Evolutionary conservation across 495 filamentous ascomycete genomes (phyloP).

Genomic region (Xylaria bambusicola): DNA sequence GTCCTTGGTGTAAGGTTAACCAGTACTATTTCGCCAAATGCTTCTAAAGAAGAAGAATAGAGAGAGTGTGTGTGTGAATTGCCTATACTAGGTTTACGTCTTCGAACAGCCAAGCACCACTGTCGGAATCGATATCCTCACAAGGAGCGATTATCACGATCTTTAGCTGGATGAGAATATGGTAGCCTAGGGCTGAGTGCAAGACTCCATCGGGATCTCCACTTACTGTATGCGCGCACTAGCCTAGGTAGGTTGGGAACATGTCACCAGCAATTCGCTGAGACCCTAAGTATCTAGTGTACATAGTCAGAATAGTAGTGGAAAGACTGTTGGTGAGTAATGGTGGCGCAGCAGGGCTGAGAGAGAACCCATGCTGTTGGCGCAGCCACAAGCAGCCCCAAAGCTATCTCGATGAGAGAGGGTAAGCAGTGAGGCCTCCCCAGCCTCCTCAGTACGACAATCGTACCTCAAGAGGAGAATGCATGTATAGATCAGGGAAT

Average conservation of each 20-base stretch:
- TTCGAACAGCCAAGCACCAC: not conserved
- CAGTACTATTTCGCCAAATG: not conserved
- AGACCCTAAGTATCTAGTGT: no score
- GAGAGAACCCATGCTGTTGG: no score
- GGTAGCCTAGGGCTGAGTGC: slow-evolving; percentile 11
- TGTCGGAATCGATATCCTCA: not conserved
- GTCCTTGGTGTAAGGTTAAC: not conserved
- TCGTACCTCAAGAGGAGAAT: no score
- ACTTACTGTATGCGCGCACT: no score
- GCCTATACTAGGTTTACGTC: not conserved
- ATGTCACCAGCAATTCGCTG: no score
- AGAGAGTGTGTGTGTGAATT: no score
- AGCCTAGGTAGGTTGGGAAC: no score
- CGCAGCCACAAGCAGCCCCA: not conserved
- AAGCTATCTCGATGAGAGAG: no score
- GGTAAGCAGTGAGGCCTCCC: slow-evolving; percentile 13
- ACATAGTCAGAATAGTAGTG: no score
- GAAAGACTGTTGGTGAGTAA: slow-evolving; percentile 4
- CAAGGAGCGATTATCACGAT: not conserved
- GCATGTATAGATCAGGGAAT: no score
- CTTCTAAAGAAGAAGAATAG: no score
- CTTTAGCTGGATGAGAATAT: slow-evolving; percentile 12
- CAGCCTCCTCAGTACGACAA: no score
- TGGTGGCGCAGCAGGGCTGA: slow-evolving; percentile 6
- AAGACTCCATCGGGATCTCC: not conserved